Conservation (phyloP, 495 filamentous ascomycete genomes). For the Penicillium diatomitis region DNA sequence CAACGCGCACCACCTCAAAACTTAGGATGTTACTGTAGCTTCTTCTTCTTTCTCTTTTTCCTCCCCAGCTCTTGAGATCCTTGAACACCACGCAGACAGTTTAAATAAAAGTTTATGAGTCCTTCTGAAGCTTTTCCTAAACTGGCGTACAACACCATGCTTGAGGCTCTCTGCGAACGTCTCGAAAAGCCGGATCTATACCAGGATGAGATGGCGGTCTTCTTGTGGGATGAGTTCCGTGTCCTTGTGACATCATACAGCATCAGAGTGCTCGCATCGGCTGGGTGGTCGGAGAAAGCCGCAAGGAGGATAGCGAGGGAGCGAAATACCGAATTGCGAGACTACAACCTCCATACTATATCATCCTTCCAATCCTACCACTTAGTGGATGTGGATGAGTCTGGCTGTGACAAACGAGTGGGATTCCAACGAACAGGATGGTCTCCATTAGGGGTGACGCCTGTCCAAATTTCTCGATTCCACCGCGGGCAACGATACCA, state of each 20-base stretch:
- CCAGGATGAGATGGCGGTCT: slow-evolving; percentile 14
- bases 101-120: no score
- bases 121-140: no score
- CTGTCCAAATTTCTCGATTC: slow-evolving; percentile 21
- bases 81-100: no score
- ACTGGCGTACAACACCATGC: no score
- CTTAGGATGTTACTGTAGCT: no score
- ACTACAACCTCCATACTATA: slow-evolving; percentile 24
- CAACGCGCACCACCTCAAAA: no score
- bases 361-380: slow-evolving; percentile 15
- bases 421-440: slow-evolving; percentile 18
- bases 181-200: slow-evolving; percentile 16
- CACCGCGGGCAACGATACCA: slow-evolving; percentile 25
- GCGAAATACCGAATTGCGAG: slow-evolving; percentile 23
- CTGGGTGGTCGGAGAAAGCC: slow-evolving; percentile 22
- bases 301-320: slow-evolving; percentile 19
- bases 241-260: not conserved
- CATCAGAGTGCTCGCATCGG: slow-evolving; percentile 12
- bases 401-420: slow-evolving; percentile 18
- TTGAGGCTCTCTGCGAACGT: slow-evolving; percentile 19
- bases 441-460: slow-evolving; percentile 21
- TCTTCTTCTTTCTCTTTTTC: no score
- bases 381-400: slow-evolving; percentile 5
- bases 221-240: not conserved
- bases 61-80: no score